phyloP scores from a whole-genome alignment of 768 basidiomycete genomes.

The Boletellus ananas region DNA sequence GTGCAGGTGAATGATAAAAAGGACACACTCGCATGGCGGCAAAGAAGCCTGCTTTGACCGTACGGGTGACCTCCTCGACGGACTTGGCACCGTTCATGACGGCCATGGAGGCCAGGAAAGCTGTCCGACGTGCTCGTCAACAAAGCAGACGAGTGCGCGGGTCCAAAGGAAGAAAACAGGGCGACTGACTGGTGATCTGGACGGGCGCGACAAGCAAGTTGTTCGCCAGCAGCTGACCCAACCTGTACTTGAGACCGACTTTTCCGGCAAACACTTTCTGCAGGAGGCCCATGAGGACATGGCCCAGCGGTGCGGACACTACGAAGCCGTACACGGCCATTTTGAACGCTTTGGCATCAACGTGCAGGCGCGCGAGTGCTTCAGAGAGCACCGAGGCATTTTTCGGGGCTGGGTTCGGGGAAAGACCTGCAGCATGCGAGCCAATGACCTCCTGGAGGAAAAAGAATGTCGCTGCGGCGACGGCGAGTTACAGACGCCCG shows the following conservation, averaged over 20 bases:
- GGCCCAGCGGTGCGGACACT: conserved; percentile 78
- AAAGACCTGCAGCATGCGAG: conserved; percentile 62
- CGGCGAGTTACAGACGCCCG: background rate
- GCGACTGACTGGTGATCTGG: conserved; percentile 56
- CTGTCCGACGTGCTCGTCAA: conserved; percentile 31
- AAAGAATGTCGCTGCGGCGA: conserved; percentile 44
- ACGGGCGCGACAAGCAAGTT: conserved; percentile 76
- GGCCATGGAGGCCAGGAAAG: conserved; percentile 76
- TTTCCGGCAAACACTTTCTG: conserved; percentile 78
- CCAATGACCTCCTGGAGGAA: conserved; percentile 82
- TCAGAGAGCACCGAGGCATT: conserved; percentile 52
- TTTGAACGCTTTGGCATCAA: conserved; percentile 71
- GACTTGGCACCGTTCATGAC: conserved; percentile 78
- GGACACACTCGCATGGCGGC: conserved; percentile 62
- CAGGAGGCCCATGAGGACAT: conserved; percentile 65
- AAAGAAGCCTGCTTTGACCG: conserved; percentile 71
- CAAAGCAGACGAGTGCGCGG: background rate
- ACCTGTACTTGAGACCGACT: conserved; percentile 56
- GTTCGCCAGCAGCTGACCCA: conserved; percentile 72
- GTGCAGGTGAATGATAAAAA: background rate
- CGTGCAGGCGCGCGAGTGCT: conserved; percentile 50
- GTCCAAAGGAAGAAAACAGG: background rate
- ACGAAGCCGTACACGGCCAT: conserved; percentile 83
- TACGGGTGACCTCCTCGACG: conserved; percentile 56
- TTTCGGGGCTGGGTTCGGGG: conserved; percentile 46